Conservation (phyloP, 2,329 filamentous ascomycete species). For the Fusarium guadeloupense region DNA sequence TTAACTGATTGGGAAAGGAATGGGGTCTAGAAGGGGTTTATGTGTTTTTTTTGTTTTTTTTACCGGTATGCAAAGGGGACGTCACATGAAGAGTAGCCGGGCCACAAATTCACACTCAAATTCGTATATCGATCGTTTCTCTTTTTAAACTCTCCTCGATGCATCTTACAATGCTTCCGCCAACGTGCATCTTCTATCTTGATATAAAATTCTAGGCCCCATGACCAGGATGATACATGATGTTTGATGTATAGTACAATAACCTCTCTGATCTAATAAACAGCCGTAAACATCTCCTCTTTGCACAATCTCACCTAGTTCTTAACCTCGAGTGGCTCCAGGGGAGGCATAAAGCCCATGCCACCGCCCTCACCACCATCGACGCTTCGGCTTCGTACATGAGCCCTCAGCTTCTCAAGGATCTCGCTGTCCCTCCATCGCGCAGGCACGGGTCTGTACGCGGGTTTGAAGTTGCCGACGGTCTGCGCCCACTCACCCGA, state of each 20-base stretch:
- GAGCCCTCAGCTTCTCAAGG: constrained; percentile 76
- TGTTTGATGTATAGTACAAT: constrained; percentile 26
- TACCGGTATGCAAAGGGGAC: neutral
- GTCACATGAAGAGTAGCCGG: neutral
- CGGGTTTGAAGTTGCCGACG: constrained; percentile 90
- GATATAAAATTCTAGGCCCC: constrained; percentile 2
- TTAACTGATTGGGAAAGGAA: neutral
- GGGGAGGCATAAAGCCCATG: constrained; percentile 67
- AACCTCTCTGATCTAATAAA: neutral
- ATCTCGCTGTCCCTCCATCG: constrained; percentile 89
- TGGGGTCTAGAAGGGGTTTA: neutral
- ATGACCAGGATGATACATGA: constrained; percentile 23
- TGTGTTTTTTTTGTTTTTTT: constrained; percentile 1
- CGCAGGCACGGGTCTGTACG: constrained; percentile 87
- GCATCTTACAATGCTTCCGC: constrained; percentile 19
- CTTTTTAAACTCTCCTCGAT: neutral
- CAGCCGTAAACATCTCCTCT: neutral
- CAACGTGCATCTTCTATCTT: neutral
- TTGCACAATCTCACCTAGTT: neutral
- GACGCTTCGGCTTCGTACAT: constrained; percentile 73
- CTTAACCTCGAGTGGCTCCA: constrained; percentile 42
- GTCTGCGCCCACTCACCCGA: constrained; percentile 96
- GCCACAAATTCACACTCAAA: neutral
- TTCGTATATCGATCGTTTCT: constrained; percentile 1
- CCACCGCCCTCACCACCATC: constrained; percentile 53